A percentile compares a stretch with the other conserved stretches of the same genome.
phyloP scores from a whole-genome alignment of 257 asterid species.

The Penstemon eatonii region DNA sequence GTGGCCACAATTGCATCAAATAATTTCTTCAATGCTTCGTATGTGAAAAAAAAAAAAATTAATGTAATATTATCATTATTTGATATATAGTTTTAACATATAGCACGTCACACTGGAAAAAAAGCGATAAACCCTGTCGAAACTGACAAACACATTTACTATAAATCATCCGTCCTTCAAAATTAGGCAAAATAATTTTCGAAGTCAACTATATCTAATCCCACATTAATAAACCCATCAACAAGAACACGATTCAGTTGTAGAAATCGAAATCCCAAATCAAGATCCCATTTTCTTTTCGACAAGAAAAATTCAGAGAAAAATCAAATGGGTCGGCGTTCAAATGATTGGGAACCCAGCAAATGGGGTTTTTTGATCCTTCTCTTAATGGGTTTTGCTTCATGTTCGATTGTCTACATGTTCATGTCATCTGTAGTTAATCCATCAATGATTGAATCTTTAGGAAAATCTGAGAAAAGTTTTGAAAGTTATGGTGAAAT shows the following conservation, averaged over 20 bases:
- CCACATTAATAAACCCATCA: not conserved
- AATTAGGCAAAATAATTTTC: too few relatives aligned
- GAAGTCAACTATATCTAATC: not conserved
- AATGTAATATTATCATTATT: too few relatives aligned
- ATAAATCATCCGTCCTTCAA: too few relatives aligned
- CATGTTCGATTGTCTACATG: slow-evolving; percentile 58
- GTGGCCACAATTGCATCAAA: too few relatives aligned
- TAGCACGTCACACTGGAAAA: too few relatives aligned
- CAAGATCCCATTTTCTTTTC: too few relatives aligned
- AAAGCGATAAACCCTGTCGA: too few relatives aligned
- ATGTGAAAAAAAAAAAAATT: too few relatives aligned
- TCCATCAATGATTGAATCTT: slow-evolving; percentile 35
- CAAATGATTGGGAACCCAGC: slow-evolving; percentile 59
- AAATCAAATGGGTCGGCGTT: slow-evolving; percentile 73
- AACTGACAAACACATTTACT: too few relatives aligned
- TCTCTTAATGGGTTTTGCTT: slow-evolving; percentile 68
- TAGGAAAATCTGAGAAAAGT: not conserved
- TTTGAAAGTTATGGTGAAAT: slow-evolving; percentile 26
- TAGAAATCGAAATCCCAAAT: not conserved
- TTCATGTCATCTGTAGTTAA: slow-evolving; percentile 62
- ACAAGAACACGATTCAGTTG: not conserved
- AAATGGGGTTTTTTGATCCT: slow-evolving; percentile 61
- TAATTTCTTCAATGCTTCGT: too few relatives aligned
- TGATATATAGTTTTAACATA: too few relatives aligned
- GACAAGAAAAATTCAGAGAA: not conserved